Evolutionary conservation across 2,329 filamentous ascomycete species (phyloP).

Genomic region (Penicillium sp.): DNA sequence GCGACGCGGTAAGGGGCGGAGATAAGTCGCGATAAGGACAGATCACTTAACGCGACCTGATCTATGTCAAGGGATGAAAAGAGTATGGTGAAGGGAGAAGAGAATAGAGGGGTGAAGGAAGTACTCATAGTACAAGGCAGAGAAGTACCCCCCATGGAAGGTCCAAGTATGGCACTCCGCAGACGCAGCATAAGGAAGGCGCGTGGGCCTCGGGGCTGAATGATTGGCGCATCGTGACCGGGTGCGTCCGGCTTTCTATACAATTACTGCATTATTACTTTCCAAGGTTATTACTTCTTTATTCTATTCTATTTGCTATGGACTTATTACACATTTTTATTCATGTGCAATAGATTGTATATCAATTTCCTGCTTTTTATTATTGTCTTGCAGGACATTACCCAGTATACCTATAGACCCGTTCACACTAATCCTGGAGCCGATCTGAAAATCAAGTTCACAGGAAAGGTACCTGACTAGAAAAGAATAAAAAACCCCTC

Average conservation of each 20-base stretch:
- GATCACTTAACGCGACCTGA: neutral
- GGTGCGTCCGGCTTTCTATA: conserved; percentile 19
- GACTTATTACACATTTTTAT: too few species aligned
- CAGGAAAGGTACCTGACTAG: neutral
- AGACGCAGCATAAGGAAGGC: conserved; percentile 18
- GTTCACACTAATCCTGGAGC: neutral
- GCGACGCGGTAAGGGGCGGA: conserved; percentile 25
- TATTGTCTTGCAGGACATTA: too few species aligned
- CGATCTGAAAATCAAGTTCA: conserved; percentile 4
- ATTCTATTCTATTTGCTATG: too few species aligned
- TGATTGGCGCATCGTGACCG: conserved; percentile 28
- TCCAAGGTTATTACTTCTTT: too few species aligned
- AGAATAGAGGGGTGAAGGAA: conserved; percentile 10
- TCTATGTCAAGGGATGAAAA: neutral
- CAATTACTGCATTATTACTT: conserved; percentile 3
- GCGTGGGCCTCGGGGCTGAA: conserved; percentile 16
- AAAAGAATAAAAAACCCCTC: conserved; percentile 6
- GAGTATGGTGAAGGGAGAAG: neutral
- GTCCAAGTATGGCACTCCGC: conserved; percentile 21
- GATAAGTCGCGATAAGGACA: conserved; percentile 13
- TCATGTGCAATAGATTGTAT: too few species aligned
- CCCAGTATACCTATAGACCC: too few species aligned
- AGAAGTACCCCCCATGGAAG: conserved; percentile 14
- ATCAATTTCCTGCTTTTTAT: too few species aligned
- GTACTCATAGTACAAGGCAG: conserved; percentile 2